phyloP scores from a whole-genome alignment of 176 grass and related monocot genomes.

The Oryza meridionalis region DNA sequence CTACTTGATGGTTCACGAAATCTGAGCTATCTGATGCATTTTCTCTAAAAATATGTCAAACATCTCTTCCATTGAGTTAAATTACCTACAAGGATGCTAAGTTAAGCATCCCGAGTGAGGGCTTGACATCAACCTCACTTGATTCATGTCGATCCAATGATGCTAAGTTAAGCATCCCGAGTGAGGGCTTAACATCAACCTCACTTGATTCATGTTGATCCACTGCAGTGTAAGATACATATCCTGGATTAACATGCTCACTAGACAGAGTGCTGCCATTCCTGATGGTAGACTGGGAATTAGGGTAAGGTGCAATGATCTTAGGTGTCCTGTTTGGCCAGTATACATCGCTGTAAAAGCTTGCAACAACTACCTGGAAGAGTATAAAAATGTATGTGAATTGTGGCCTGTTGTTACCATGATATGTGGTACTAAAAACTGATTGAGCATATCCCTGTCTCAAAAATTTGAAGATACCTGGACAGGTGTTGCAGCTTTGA shows the following conservation, averaged over 20 bases:
- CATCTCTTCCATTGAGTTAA: background rate
- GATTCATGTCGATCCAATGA: background rate
- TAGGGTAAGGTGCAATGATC: background rate
- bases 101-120: slow-evolving; percentile 3
- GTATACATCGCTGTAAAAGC: slow-evolving; percentile 34
- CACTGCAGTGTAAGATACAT: background rate
- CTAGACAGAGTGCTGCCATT: background rate
- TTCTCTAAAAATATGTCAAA: background rate
- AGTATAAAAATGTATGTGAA: background rate
- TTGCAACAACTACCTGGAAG: slow-evolving; percentile 54
- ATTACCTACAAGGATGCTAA: slow-evolving; percentile 26
- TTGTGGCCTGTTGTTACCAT: background rate
- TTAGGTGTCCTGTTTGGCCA: slow-evolving; percentile 31
- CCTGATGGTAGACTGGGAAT: background rate
- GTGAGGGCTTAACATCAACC: slow-evolving; percentile 24
- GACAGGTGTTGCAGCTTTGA: slow-evolving; percentile 38
- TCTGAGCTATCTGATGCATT: background rate
- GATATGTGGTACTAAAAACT: background rate
- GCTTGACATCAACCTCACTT: slow-evolving; percentile 31
- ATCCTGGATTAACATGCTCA: background rate
- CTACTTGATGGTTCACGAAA: background rate
- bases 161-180: background rate
- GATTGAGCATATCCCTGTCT: background rate
- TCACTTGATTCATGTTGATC: slow-evolving; percentile 6
- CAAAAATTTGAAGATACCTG: slow-evolving; percentile 42